Percentiles rank a stretch among this genome's conserved stretches.
Conservation (phyloP, 345 rosid species). For the Chamaenerion angustifolium region DNA sequence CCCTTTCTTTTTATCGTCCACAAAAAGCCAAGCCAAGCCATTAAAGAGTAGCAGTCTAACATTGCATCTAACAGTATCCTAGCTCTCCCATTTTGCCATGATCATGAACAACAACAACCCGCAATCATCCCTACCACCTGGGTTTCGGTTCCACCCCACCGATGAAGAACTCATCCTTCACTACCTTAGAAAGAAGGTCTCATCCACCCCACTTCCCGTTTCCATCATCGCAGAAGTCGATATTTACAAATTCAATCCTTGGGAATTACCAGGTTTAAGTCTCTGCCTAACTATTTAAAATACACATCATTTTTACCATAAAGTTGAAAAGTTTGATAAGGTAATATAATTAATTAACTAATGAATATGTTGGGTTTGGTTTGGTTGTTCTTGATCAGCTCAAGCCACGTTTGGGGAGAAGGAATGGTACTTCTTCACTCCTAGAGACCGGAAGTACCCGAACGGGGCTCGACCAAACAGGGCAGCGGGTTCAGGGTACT, state of each 20-base stretch:
- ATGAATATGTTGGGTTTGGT: not conserved
- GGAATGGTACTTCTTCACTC: conserved; percentile 98
- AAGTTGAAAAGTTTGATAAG: not conserved
- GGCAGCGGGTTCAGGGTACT: conserved; percentile 87
- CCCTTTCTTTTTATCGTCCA: too few species aligned
- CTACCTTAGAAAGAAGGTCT: conserved; percentile 56
- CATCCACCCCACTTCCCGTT: conserved; percentile 46
- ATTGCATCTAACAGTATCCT: too few species aligned
- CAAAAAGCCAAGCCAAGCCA: too few species aligned
- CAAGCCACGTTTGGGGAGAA: conserved; percentile 81
- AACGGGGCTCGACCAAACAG: conserved; percentile 94
- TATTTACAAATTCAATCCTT: conserved; percentile 88
- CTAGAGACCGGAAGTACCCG: conserved; percentile 92
- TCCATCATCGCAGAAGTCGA: conserved; percentile 91
- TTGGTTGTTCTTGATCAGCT: conserved; percentile 31
- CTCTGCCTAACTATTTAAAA: too few species aligned
- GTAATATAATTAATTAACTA: too few species aligned
- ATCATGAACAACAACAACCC: conserved; percentile 56
- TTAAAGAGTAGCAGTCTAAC: too few species aligned
- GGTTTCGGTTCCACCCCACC: conserved; percentile 94
- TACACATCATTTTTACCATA: not conserved
- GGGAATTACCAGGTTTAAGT: conserved; percentile 98
- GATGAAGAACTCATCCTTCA: conserved; percentile 95
- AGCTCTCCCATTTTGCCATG: conserved; percentile 11
- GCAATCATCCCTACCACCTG: conserved; percentile 72